Base-by-base conservation (phyloP, 2,329 filamentous ascomycete genomes). In the Gremmenia infestans region DNA sequence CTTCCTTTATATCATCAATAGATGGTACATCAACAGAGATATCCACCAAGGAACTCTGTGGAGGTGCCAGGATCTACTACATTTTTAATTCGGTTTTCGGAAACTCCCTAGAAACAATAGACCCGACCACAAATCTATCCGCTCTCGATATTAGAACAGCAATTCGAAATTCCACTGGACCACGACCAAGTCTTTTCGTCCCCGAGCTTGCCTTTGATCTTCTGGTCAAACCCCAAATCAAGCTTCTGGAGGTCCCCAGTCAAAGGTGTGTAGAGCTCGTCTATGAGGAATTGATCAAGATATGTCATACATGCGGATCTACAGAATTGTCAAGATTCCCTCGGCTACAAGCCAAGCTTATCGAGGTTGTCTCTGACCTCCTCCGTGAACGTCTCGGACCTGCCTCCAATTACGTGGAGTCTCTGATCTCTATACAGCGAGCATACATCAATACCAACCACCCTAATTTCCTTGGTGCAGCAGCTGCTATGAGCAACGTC, bases 391-490 rank as follows among this genome's bases (percentile, higher is more conserved):
- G 93, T 58, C 80, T 99, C 5, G 94, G 94, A 2, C 94, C 94
- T 11, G 86, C 89, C 55, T 96, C 93, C 2, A 81, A 76, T 52
- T 99, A 99, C 65, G 94, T 99, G 45, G 94, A 97, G 72, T 97
- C 93, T 42, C 80, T 99, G 60, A 99, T 99, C 63, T 88, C 94
- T 25, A 99, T 99, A 58, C 94, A 99, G 74, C 84, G 94, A 63
- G 94, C 94, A 19, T 99, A 99, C 74, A 97, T 99, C 76, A 99
- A 99, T 77, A 99, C 94, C 43, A 99, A 99, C 69, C 94, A 99
- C 71, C 94, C 94, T 49, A 99, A 99, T 73, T 99, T 99, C 77
- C 83, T 97, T 15, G 94, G 94, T 46, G 94, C 94, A 15, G 93
- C 94, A 22, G 93, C 92, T 37, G 94, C 94, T 60, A 99, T 99